Percentiles rank a stretch among this genome's conserved stretches.
phyloP scores from a whole-genome alignment of 345 rosid species.

The Salix exigua region DNA sequence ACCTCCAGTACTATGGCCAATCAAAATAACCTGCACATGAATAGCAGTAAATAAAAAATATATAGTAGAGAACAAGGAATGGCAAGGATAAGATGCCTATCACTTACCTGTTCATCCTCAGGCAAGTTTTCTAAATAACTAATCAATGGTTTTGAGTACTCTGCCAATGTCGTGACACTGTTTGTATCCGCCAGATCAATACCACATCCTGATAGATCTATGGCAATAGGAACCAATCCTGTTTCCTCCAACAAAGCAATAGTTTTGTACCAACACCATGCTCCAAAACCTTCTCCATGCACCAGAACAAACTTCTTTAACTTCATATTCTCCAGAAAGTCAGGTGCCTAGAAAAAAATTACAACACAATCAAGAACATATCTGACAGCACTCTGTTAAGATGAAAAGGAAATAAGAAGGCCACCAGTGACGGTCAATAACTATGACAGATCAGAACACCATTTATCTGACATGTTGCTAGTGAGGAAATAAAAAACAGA shows the following conservation, averaged over 20 bases:
- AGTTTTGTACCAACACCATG: slow-evolving; percentile 99
- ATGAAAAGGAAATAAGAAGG: background rate
- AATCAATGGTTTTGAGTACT: slow-evolving; percentile 77
- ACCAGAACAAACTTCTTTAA: slow-evolving; percentile 59
- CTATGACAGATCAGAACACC: background rate
- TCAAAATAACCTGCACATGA: slow-evolving; percentile 67
- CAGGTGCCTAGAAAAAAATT: slow-evolving; percentile 49
- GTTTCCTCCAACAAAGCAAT: slow-evolving; percentile 80
- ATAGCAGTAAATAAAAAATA: background rate
- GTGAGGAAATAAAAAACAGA: background rate
- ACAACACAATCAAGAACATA: background rate
- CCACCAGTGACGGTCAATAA: background rate
- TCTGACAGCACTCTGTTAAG: background rate
- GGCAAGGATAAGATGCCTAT: background rate
- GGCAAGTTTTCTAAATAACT: slow-evolving; percentile 58
- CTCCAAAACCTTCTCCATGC: slow-evolving; percentile 98
- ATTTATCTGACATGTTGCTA: background rate
- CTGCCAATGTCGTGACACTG: slow-evolving; percentile 60
- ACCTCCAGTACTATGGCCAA: slow-evolving; percentile 90
- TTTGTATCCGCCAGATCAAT: slow-evolving; percentile 68
- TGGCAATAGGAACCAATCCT: slow-evolving; percentile 61
- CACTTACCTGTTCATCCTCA: slow-evolving; percentile 81
- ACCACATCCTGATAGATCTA: slow-evolving; percentile 87
- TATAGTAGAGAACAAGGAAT: background rate
- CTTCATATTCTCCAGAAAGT: slow-evolving; percentile 57